A percentile compares a stretch with the other conserved stretches of the same genome.
Evolutionary conservation across 164 flowering plant genomes (phyloP).

Genomic region (Stephania japonica): DNA sequence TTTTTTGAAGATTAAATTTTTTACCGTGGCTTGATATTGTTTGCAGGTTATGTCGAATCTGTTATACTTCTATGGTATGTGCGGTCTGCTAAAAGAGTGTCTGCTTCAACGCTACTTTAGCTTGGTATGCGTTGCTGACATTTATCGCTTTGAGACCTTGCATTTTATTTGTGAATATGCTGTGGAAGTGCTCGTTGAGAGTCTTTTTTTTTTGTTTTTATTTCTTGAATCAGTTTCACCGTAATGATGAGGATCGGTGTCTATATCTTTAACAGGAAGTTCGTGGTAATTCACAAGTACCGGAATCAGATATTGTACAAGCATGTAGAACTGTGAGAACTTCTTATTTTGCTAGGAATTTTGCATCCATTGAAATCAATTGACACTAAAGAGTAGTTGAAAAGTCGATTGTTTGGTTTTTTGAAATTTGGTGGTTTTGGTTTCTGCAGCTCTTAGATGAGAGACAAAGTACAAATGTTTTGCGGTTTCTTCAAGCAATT

Average conservation of each 20-base stretch:
- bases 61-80: slow-evolving; percentile 85
- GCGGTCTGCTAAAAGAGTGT: slow-evolving; percentile 66
- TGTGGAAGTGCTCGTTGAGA: background rate
- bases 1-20: background rate
- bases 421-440: slow-evolving; percentile 2
- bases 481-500: slow-evolving; percentile 77
- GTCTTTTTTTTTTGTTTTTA: background rate
- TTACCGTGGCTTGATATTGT: background rate
- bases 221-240: background rate
- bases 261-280: slow-evolving; percentile 49
- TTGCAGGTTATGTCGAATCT: slow-evolving; percentile 77
- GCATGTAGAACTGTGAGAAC: slow-evolving; percentile 78
- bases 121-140: slow-evolving; percentile 43
- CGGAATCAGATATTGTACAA: slow-evolving; percentile 76
- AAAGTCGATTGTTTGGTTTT: slow-evolving; percentile 4
- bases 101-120: slow-evolving; percentile 82
- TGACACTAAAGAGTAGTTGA: background rate
- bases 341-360: background rate
- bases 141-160: background rate
- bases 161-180: too few species aligned
- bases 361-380: background rate
- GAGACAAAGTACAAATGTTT: slow-evolving; percentile 67
- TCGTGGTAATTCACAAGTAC: slow-evolving; percentile 52
- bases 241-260: background rate
- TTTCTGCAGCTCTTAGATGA: slow-evolving; percentile 65